These are phyloP conservation scores for Microdochium paspali DNA, from an alignment of 2,329 filamentous ascomycete genomes.

Conservation along the genomic window DNA sequence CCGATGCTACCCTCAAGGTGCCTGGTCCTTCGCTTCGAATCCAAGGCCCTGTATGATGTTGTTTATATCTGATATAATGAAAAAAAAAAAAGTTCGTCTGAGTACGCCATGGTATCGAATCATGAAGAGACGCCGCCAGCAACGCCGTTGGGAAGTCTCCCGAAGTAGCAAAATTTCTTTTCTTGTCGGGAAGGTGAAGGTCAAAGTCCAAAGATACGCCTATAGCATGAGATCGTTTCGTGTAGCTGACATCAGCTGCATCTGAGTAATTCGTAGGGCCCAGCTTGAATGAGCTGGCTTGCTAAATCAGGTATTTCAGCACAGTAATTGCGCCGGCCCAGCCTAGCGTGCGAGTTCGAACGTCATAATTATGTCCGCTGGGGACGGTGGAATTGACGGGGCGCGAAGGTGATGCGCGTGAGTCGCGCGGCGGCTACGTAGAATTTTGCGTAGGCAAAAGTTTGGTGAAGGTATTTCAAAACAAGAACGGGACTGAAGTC, in stretches of 20 bases:
- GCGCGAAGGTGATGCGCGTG: too few relatives aligned
- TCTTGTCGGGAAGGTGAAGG: conserved; percentile 10
- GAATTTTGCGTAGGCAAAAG: too few relatives aligned
- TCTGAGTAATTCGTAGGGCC: background rate
- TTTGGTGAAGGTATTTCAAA: too few relatives aligned
- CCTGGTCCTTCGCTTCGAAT: background rate
- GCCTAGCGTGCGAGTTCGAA: background rate
- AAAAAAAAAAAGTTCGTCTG: background rate
- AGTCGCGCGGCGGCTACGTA: too few relatives aligned
- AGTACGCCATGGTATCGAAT: background rate
- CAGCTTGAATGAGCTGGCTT: background rate
- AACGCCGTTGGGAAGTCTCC: conserved; percentile 11
- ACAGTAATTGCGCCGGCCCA: background rate
- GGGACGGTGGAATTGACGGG: conserved; percentile 6
- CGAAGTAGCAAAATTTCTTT: conserved; percentile 10
- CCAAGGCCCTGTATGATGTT: background rate
- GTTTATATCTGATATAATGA: background rate
- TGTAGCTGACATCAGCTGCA: background rate
- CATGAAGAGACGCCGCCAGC: conserved; percentile 9
- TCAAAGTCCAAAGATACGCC: conserved; percentile 12
- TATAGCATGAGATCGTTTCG: conserved; percentile 9
- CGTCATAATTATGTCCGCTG: conserved; percentile 1
- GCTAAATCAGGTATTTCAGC: background rate
- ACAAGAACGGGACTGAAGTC: background rate
- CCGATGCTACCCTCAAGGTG: background rate